These are phyloP conservation scores for Porodaedalea pini DNA, from an alignment of 1,284 basidiomycete species.

Conservation along the genomic window DNA sequence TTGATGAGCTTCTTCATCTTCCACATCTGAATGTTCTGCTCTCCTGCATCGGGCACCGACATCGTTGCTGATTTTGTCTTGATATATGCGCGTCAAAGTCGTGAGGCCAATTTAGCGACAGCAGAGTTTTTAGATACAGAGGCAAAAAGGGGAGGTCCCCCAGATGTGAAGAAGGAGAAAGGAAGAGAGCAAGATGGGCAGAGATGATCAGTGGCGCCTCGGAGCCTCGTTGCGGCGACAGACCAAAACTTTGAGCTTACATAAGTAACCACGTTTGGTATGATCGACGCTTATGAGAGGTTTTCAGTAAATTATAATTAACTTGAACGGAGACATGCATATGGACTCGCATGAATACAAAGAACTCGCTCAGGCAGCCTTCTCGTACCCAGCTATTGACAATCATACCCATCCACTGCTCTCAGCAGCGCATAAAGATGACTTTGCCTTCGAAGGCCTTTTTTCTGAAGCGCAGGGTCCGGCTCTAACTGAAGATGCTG, in stretches of 20 bases:
- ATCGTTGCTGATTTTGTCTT: constrained; percentile 27
- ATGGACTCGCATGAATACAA: not conserved
- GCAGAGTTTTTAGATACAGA: not conserved
- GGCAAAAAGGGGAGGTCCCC: constrained; percentile 9
- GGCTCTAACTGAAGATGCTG: constrained; percentile 48
- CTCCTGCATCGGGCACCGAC: constrained; percentile 76
- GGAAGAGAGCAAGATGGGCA: not conserved
- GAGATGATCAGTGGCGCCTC: constrained; percentile 3
- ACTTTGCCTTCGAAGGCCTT: constrained; percentile 55
- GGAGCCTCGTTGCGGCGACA: not conserved
- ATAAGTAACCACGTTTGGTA: not conserved
- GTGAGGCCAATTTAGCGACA: not conserved
- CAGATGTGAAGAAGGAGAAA: constrained; percentile 2
- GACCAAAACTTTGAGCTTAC: constrained; percentile 18
- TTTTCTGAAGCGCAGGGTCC: constrained; percentile 60
- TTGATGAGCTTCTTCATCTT: constrained; percentile 99
- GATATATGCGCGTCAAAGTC: constrained; percentile 10
- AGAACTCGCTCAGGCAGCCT: constrained; percentile 21
- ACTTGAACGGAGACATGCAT: constrained; percentile 1
- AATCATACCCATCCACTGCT: constrained; percentile 76
- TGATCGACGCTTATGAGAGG: not conserved
- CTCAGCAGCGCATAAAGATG: constrained; percentile 40
- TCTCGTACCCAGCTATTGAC: constrained; percentile 54
- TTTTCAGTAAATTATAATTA: not conserved
- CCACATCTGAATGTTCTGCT: constrained; percentile 92